Percentiles rank a stretch among this genome's conserved stretches.
phyloP scores from a whole-genome alignment of 2,329 filamentous ascomycete species.

The Fusarium longipes region DNA sequence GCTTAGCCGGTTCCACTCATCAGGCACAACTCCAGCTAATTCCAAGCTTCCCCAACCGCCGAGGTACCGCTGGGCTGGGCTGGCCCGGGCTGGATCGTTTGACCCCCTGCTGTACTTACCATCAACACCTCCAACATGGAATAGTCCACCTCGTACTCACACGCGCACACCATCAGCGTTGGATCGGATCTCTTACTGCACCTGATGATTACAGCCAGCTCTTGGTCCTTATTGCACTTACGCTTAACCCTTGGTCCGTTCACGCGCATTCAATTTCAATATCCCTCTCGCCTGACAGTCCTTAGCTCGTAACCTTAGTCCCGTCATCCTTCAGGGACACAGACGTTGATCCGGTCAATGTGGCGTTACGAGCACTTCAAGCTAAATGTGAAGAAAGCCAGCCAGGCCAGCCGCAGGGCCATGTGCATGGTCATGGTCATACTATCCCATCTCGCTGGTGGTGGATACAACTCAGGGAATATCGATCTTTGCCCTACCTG shows the following conservation, averaged over 20 bases:
- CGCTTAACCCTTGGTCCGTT: neutral
- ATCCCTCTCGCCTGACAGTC: neutral
- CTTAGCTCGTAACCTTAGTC: neutral
- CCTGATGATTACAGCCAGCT: constrained; percentile 3
- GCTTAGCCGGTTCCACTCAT: constrained; percentile 12
- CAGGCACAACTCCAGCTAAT: constrained; percentile 25
- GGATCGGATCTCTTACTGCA: constrained; percentile 9
- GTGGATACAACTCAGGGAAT: constrained; percentile 29
- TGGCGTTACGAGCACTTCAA: constrained; percentile 42
- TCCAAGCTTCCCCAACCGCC: constrained; percentile 24
- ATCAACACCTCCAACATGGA: neutral
- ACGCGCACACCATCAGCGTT: neutral
- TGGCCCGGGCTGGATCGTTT: constrained; percentile 15
- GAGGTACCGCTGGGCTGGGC: constrained; percentile 27
- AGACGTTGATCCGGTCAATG: constrained; percentile 29
- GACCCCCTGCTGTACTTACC: constrained; percentile 10
- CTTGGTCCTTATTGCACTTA: neutral
- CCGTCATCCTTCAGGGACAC: constrained; percentile 30
- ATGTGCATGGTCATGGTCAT: constrained; percentile 42
- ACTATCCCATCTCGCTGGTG: constrained; percentile 1
- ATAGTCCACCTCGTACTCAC: constrained; percentile 5
- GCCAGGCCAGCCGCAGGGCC: neutral
- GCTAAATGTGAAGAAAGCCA: constrained; percentile 26
- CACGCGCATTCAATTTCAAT: constrained; percentile 3
- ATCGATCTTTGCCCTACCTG: constrained; percentile 34